Evolutionary conservation across 139 green algal species (phyloP).

Genomic region (Chlorella sp.): DNA sequence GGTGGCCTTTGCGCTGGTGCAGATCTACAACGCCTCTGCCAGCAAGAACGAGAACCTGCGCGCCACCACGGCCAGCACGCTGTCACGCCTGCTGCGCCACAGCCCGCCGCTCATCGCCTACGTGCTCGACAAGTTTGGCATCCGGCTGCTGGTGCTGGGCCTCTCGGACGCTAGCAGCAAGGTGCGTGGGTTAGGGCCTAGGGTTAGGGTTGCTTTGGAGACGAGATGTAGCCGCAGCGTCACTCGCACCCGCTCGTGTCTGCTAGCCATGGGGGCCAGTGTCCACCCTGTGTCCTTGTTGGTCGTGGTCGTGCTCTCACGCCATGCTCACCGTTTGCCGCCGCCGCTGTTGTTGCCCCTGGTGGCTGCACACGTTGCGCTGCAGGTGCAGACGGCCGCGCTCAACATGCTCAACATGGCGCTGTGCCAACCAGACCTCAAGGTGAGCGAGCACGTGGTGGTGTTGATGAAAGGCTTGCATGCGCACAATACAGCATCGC

Average conservation of each 20-base stretch:
- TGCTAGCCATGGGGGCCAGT: too few relatives aligned
- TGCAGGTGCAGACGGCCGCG: constrained; percentile 56
- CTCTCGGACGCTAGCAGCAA: constrained; percentile 36
- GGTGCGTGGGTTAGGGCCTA: constrained; percentile 1
- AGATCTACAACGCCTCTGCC: constrained; percentile 34
- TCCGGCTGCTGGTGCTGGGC: constrained; percentile 37
- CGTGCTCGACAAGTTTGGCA: constrained; percentile 46
- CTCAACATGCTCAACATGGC: constrained; percentile 72
- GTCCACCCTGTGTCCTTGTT: too few relatives aligned
- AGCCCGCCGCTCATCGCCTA: constrained; percentile 28
- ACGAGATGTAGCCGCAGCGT: too few relatives aligned
- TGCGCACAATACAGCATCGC: too few relatives aligned
- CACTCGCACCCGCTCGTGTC: too few relatives aligned
- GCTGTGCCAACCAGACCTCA: constrained; percentile 19
- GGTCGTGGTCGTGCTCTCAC: too few relatives aligned
- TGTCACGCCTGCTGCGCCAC: constrained; percentile 62
- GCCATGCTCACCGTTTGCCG: too few relatives aligned
- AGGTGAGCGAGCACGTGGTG: too few relatives aligned
- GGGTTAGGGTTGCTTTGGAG: too few relatives aligned
- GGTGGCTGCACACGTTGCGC: too few relatives aligned
- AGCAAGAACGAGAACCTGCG: constrained; percentile 59
- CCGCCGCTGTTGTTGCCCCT: too few relatives aligned
- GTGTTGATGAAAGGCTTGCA: too few relatives aligned
- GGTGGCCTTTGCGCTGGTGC: constrained; percentile 32
- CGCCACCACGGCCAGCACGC: constrained; percentile 57